Evolutionary conservation across 306 rosid genomes (phyloP).

Genomic region (Pueraria montana): DNA sequence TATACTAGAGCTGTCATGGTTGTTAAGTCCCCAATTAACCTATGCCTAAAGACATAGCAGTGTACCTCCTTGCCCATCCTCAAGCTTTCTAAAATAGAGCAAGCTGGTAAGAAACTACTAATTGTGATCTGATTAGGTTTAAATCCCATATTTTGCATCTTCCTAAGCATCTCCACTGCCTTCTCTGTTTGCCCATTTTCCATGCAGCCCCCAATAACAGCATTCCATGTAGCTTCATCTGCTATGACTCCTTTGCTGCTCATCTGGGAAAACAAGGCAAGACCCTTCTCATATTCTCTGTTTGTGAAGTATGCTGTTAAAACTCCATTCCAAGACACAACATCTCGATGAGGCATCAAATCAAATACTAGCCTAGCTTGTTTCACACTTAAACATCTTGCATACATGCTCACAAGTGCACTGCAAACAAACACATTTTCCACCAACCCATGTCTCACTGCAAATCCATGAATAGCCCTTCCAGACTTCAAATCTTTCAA

Average conservation of each 20-base stretch:
- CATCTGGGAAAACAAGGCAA: slow-evolving; percentile 55
- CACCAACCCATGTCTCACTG: slow-evolving; percentile 50
- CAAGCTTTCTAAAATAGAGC: slow-evolving; percentile 60
- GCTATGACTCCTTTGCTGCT: slow-evolving; percentile 51
- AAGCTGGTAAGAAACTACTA: slow-evolving; percentile 64
- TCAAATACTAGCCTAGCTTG: slow-evolving; percentile 60
- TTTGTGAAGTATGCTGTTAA: slow-evolving; percentile 60
- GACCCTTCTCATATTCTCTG: slow-evolving; percentile 60
- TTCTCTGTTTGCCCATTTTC: slow-evolving; percentile 56
- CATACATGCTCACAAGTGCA: slow-evolving; percentile 62
- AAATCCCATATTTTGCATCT: slow-evolving; percentile 64
- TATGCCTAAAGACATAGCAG: slow-evolving; percentile 59
- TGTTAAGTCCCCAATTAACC: slow-evolving; percentile 54
- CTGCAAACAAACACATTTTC: slow-evolving; percentile 57
- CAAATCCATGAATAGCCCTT: slow-evolving; percentile 60
- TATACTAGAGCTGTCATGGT: slow-evolving; percentile 57
- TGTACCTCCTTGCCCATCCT: slow-evolving; percentile 68
- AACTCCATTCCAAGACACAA: slow-evolving; percentile 68
- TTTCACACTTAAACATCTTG: slow-evolving; percentile 54
- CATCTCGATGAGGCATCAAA: slow-evolving; percentile 58
- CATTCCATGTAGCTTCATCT: slow-evolving; percentile 66
- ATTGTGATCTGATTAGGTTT: slow-evolving; percentile 65
- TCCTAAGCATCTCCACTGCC: slow-evolving; percentile 60
- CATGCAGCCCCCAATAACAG: slow-evolving; percentile 67
- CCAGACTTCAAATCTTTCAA: slow-evolving; percentile 56